Evolutionary conservation across 306 rosid species (phyloP), one percentile per base, ranked within the genome.

Genomic region (Prunus salicina): DNA sequence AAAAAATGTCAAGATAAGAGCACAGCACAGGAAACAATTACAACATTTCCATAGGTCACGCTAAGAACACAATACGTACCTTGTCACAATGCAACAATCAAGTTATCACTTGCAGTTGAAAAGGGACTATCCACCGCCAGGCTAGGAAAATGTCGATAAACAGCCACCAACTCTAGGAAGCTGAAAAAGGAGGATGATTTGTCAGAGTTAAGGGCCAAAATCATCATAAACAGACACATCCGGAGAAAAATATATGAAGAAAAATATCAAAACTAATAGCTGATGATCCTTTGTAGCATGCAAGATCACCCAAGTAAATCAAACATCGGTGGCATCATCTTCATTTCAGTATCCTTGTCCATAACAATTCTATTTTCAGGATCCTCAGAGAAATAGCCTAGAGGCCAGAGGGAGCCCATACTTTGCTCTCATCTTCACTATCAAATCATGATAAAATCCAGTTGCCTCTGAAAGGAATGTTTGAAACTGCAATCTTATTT

Each of bases 241-340:
- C 22, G 45, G 67, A 18, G 66, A 28, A 13, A 67, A 75, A 10
- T 57, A 16, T 18, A 45, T 14, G 8, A 46, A 19, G 20, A 13
- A 76, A 55, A 79, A 47, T 47, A 68, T 41, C 69, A 76, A 63
- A 67, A n/a, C 20, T 63, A 51, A 75, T 69, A 95, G 97, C 99
- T 95, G 99, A 86, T 95, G 96, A 76, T 67, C 97, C 97, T 89
- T 95, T 95, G 91, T 95, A 95, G 70, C 80, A 95, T 66, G 97
- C 99, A 79, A 95, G 99, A 84, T 95, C 99, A 80, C 99, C 99
- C 86, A 92, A 83, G 83, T 95, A 95, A 80, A 95, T 95, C 90
- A 92, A 82, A 88, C 97, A 89, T 24, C 93, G 97, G 73, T 95
- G 97, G 79, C 93, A 92, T 49, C 97, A 92, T 76, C 85, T 89